These are phyloP conservation scores for Fraxinus greggii DNA, from an alignment of 305 asterid genomes.

Conservation along the genomic window DNA sequence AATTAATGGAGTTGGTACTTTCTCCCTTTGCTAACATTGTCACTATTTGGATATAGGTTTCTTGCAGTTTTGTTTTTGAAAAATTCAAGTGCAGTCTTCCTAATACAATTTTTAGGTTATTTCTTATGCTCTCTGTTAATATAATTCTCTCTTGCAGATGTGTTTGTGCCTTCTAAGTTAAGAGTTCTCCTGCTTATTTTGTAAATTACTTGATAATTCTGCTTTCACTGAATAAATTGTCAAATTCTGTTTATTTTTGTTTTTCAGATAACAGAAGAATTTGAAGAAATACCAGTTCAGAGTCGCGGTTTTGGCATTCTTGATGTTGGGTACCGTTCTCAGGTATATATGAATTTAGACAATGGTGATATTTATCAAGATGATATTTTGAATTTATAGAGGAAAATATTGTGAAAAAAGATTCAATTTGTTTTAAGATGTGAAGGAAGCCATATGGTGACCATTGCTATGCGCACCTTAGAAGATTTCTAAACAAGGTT, in stretches of 20 bases:
- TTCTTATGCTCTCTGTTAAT: neutral
- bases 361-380: neutral
- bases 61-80: neutral
- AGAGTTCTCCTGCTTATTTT: constrained; percentile 6
- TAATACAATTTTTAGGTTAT: neutral
- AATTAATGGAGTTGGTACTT: neutral
- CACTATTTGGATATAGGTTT: neutral
- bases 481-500: neutral
- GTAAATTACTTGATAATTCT: neutral
- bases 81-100: neutral
- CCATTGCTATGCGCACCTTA: neutral
- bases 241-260: constrained; percentile 4
- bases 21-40: neutral
- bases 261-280: constrained; percentile 82
- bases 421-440: neutral
- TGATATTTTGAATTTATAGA: neutral
- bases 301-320: constrained; percentile 99
- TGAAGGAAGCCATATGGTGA: neutral
- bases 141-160: neutral
- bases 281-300: constrained; percentile 81
- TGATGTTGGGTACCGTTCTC: constrained; percentile 92
- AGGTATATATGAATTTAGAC: constrained; percentile 42
- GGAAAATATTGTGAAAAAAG: neutral
- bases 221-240: neutral
- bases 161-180: neutral